Conservation (phyloP, 2,329 filamentous ascomycete species). For the Botrytis squamosa region DNA sequence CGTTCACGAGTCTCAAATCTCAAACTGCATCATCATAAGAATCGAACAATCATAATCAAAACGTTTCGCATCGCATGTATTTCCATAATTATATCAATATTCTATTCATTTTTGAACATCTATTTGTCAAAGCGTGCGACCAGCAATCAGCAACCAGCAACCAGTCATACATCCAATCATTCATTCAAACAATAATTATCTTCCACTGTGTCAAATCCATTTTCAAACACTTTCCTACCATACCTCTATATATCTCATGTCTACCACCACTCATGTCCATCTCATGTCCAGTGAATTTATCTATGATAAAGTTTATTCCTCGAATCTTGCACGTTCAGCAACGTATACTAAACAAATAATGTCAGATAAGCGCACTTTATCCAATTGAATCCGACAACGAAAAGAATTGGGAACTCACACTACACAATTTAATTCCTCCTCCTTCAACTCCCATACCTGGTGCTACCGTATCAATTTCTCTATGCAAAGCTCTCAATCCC, state of each 20-base stretch:
- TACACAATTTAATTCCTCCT: conserved; percentile 28
- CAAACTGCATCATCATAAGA: neutral
- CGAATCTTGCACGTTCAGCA: conserved; percentile 8
- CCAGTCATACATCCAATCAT: neutral
- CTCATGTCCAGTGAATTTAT: neutral
- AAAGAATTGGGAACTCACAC: conserved; percentile 22
- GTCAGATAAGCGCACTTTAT: neutral
- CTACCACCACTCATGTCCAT: neutral
- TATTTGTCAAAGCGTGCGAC: neutral
- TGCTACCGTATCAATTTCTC: conserved; percentile 35
- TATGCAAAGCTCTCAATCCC: conserved; percentile 34
- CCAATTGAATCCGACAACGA: neutral
- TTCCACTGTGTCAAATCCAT: neutral
- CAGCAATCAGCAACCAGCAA: neutral
- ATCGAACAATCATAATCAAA: neutral
- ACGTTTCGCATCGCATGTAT: neutral
- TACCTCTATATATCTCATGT: neutral
- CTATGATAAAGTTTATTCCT: conserved; percentile 13
- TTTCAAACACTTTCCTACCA: neutral
- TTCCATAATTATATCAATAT: neutral
- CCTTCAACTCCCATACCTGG: conserved; percentile 31
- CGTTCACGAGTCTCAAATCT: neutral
- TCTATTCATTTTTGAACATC: neutral
- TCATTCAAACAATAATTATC: too few relatives aligned
- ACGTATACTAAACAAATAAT: neutral